phyloP scores from a whole-genome alignment of 352 stramenopile genomes.

The Phytopythium litorale region DNA sequence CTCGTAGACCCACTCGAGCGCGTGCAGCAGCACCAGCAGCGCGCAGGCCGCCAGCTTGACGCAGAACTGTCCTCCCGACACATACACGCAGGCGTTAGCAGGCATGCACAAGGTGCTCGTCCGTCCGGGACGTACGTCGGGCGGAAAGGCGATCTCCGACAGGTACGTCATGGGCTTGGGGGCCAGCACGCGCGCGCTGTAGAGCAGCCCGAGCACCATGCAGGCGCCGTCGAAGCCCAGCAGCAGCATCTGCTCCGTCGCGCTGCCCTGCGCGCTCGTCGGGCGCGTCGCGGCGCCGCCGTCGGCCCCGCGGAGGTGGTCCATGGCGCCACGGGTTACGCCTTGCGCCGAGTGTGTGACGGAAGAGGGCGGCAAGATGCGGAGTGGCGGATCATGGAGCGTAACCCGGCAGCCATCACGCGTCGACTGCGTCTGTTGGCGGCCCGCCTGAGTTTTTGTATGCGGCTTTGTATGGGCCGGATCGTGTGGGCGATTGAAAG shows the following conservation, averaged over 20 bases:
- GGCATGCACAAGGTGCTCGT: background rate
- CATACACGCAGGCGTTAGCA: slow-evolving; percentile 4
- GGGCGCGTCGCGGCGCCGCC: background rate
- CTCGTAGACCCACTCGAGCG: slow-evolving; percentile 49
- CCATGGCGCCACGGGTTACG: background rate
- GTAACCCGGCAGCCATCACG: background rate
- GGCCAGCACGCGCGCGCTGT: slow-evolving; percentile 44
- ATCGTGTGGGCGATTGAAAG: background rate
- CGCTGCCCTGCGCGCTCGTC: background rate
- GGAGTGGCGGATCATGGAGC: background rate
- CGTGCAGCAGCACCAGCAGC: slow-evolving; percentile 41
- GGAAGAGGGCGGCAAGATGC: slow-evolving; percentile 2
- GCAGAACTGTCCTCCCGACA: slow-evolving; percentile 35
- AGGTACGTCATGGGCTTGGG: slow-evolving; percentile 70
- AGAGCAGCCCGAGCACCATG: slow-evolving; percentile 45
- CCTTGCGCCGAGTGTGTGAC: background rate
- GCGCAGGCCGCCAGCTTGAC: slow-evolving; percentile 51
- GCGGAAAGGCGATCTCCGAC: slow-evolving; percentile 68
- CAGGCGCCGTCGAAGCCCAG: slow-evolving; percentile 40
- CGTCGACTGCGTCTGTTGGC: background rate
- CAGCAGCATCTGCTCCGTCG: slow-evolving; percentile 18
- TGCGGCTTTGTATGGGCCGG: background rate
- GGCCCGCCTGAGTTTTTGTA: background rate
- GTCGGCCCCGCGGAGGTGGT: background rate
- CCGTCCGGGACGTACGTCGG: slow-evolving; percentile 39